These are phyloP conservation scores for Sporothrix curviconia DNA, from an alignment of 2,329 filamentous ascomycete genomes.

Conservation along the genomic window DNA sequence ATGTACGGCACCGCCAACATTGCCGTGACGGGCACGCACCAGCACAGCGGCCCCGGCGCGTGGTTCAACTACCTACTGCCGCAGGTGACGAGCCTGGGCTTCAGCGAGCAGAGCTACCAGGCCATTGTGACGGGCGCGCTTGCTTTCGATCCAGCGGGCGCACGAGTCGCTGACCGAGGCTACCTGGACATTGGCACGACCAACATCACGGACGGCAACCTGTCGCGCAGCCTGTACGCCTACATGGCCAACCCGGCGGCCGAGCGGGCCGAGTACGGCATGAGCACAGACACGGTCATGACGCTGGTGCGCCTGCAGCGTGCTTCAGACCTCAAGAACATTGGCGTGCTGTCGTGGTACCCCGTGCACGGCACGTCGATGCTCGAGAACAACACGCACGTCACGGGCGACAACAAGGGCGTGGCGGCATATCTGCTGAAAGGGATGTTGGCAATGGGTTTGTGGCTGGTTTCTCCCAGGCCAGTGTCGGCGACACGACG, in stretches of 20 bases:
- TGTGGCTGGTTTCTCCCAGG: constrained; percentile 84
- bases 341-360: constrained; percentile 84
- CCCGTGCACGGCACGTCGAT: constrained; percentile 88
- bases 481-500: constrained; percentile 83
- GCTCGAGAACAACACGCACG: constrained; percentile 81
- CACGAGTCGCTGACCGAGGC: constrained; percentile 60
- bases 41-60: constrained; percentile 82
- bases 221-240: constrained; percentile 81
- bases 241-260: constrained; percentile 78
- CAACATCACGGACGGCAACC: constrained; percentile 68
- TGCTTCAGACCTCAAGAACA: constrained; percentile 65
- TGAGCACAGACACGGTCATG: constrained; percentile 58
- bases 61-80: constrained; percentile 94
- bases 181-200: constrained; percentile 64
- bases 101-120: constrained; percentile 77
- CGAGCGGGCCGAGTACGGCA: constrained; percentile 63
- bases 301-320: constrained; percentile 74
- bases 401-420: constrained; percentile 89
- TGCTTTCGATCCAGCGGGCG: constrained; percentile 74
- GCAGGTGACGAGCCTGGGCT: constrained; percentile 82
- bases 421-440: constrained; percentile 77
- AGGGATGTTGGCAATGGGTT: constrained; percentile 57
- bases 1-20: constrained; percentile 75
- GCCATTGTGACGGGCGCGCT: constrained; percentile 81
- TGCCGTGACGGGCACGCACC: constrained; percentile 87